Evolutionary conservation across 2,329 filamentous ascomycete genomes (phyloP), one percentile per base, ranked within the genome.

Genomic region (Hymenoscyphus fructigenus): DNA sequence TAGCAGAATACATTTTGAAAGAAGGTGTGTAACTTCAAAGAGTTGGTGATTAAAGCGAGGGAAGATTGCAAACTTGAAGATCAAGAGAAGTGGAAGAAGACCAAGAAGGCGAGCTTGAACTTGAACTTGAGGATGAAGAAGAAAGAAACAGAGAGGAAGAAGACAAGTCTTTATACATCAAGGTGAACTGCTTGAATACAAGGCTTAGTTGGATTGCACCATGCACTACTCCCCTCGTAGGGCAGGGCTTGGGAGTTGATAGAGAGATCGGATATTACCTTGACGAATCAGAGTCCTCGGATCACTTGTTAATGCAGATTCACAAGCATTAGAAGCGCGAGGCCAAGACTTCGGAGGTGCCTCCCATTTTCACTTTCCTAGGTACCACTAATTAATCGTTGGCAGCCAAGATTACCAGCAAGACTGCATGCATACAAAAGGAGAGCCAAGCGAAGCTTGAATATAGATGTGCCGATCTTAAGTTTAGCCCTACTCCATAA

Each of bases 1-100:
- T 38, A 5, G 67, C 64, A 50, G 72, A 73, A 60, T 74, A 62
- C 73, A 75, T 75, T 23, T 71, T 69, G 63, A 63, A 59, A 50
- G 58, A 32, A 20, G 47, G 55, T n/a, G 34, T 44, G 60, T 59
- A 53, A 56, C n/a, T n/a, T 29, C 26, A 53, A 28, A 10, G 23
- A 36, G 29, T 17, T 28, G 41, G 53, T 29, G 17, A 26, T 29
- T 29, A 15, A 26, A 47, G 29, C 14, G 34, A 32, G 29, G 36
- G 26, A 20, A 44, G 59, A 41, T 56, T 44, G 53, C 55, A 28
- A 61, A 26, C 44, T 53, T 32, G 58, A 47, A 36, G 14, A 55
- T 15, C 23, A 20, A 56, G 47, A 61, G 44, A 44, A 57, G 5
- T 50, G 53, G 26, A 34, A 29, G 53, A 57, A 32, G 26, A 32